Evolutionary conservation across 106 monocot genomes (phyloP), one percentile per base, ranked within the genome.

Genomic region (Dioscorea alata): DNA sequence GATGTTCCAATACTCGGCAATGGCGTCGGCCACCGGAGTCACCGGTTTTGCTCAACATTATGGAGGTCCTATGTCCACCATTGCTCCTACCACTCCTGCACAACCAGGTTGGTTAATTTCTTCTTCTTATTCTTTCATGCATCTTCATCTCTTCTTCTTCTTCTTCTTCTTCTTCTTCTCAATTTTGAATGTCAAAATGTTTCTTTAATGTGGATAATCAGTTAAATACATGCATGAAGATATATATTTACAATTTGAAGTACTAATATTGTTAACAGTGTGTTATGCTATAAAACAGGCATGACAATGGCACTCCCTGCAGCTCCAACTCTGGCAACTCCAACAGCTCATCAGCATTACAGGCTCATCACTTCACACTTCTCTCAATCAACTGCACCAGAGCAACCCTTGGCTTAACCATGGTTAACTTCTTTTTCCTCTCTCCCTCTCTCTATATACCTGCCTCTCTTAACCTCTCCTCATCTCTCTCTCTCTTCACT

Each of bases 391-490:
- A 60, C 77, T 15, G 77, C 80, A 52, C 66, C 78, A 8, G 75
- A 88, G 69, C 85, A 88, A 71, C 78, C 85, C 75, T 82, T 85
- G 82, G 83, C 85, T 71, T 92, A 85, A 85, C 88, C 88, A 88
- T 88, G 92, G 82, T 85, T 76, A 4, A 33, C 12, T 19, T 18
- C 48, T 53, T 48, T 50, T 33, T 8, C 52, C 68, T 23, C 48
- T 71, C 66, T 66, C 57, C 33, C 23, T 49, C 48, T 54, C 59
- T 50, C 48, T 59, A n/a, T n/a, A n/a, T n/a, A n/a, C n/a, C 50
- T 64, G 33, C 12, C 17, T 69, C 67, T 33, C 61, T 28, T 28
- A 28, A 33, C 67, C 12, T 69, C 60, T 75, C 28, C 28, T 28
- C 28, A 28, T 28, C 58, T 66, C 58, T 28, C 14, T 51, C 23